These are phyloP conservation scores for Pugionium cornutum DNA, from an alignment of 345 rosid species.

Conservation along the genomic window DNA sequence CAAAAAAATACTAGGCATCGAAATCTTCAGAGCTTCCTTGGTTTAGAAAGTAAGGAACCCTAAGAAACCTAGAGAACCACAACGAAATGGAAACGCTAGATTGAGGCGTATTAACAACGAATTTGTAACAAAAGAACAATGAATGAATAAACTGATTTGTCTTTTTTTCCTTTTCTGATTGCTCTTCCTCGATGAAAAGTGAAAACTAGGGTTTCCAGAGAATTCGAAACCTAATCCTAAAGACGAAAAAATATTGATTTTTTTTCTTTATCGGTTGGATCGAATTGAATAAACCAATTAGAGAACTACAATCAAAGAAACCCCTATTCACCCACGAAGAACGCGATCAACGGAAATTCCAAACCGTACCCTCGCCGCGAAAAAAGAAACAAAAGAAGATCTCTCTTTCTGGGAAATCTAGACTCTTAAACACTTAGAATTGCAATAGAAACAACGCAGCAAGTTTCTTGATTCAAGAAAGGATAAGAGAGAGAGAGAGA, in stretches of 20 bases:
- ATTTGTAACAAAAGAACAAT: slow-evolving; percentile 29
- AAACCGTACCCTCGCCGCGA: slow-evolving; percentile 40
- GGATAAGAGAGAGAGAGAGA: neutral
- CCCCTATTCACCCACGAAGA: neutral
- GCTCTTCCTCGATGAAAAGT: slow-evolving; percentile 16
- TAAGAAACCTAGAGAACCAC: slow-evolving; percentile 12
- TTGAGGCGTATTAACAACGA: slow-evolving; percentile 37
- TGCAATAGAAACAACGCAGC: too few relatives aligned
- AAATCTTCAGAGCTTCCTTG: slow-evolving; percentile 39
- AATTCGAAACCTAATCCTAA: slow-evolving; percentile 21
- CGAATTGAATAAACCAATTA: slow-evolving; percentile 8
- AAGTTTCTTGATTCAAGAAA: too few relatives aligned
- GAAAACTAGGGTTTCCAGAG: slow-evolving; percentile 40
- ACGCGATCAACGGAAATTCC: slow-evolving; percentile 28
- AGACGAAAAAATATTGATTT: neutral
- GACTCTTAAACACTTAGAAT: neutral
- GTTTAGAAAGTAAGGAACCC: slow-evolving; percentile 7
- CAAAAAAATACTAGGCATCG: slow-evolving; percentile 49
- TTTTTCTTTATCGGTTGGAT: neutral
- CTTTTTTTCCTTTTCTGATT: neutral
- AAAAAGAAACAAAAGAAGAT: slow-evolving; percentile 14
- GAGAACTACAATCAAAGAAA: neutral
- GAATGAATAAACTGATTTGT: slow-evolving; percentile 19
- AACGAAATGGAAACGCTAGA: slow-evolving; percentile 12
- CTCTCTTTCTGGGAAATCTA: slow-evolving; percentile 24